Evolutionary conservation across 371 early-diverging fungal genomes (phyloP), one percentile per base, ranked within the genome.

Genomic region (Haplosporangium sp.): DNA sequence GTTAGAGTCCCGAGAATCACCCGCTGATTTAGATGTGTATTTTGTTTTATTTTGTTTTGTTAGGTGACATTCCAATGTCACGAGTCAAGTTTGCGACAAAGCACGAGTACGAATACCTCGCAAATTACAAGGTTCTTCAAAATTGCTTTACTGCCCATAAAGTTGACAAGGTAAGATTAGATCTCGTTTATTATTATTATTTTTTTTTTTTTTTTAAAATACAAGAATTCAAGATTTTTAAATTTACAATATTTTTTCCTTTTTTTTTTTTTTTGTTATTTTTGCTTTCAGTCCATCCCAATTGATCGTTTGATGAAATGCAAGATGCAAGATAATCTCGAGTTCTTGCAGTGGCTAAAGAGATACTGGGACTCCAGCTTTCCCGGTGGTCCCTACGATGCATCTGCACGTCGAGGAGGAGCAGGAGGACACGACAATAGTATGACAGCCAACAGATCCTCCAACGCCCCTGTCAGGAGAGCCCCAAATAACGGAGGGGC

Each of bases 251-350:
- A 42, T 27, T 57, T 39, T 6, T 37, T 38, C 19, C 19, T 39
- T 44, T 20, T 47, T 27, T 0, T 8, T 35, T 20, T 15, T 4
- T 27, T 45, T 20, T n/a, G 20, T 50, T 38, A 20, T 35, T 17
- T 40, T 27, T 15, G 20, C n/a, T 13, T 60, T 4, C 15, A 92
- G 90, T 85, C 87, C 42, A 92, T 98, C 50, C 96, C 96, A 62
- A 95, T 95, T 6, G 94, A 97, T 47, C 85, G 91, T 6, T 86
- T 98, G 75, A 86, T 92, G 66, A 97, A 96, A 79, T 95, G 96
- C 88, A 94, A 94, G 74, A 95, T 98, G 86, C 97, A 97, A 85
- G 99, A 98, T 85, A 98, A 98, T 83, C 87, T 98, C 68, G 97
- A 97, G 87, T 97, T 98, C 76, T 75, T 96, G 79, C 97, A 97